Base-by-base conservation (phyloP, 1,284 basidiomycete genomes). In the Naganishia sp. region DNA sequence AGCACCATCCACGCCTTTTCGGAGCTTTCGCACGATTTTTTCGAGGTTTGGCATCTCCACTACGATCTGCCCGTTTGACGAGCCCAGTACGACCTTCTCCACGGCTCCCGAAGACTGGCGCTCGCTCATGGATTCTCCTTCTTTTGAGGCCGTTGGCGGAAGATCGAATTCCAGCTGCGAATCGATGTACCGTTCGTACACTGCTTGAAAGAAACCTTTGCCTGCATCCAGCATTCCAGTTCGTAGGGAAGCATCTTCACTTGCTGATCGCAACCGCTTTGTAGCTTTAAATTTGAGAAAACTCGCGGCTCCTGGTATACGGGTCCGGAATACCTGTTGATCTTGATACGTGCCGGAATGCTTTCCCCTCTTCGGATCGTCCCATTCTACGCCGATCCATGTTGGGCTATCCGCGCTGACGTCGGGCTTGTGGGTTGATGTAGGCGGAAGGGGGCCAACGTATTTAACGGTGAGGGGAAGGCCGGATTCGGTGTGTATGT, bases 331-430 rank as follows among this genome's bases (percentile, higher is more conserved):
- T 78, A 96, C 94, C 42, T 82, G 83, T 64, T 82, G 85, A 42
- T 87, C 90, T 70, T 90, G 87, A 76, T 90, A 90, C 65, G 82
- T 77, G 13, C 95, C 95, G 71, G 88, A 86, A 76, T 98, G 94
- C 78, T 90, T 95, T 31, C 94, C 94, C 61, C 90, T 84, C 1
- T 76, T 68, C 6, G 88, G 83, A 73, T 93, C 87, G 74, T 99
- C 95, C 91, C 94, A 99, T 81, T 98, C 94, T 58, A 98, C 85
- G 15, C 95, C 95, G 5, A 94, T 84, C 94, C 95, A 99, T 17
- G 79, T 64, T 15, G 43, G n/a, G 28, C n/a, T 25, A 21, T 28
- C n/a, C 11, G 65, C 53, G 13, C 15, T 28, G 18, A 43, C 47
- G 11, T 63, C 62, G 32, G 39, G 35, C 11, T 45, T 23, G n/a